phyloP scores from a whole-genome alignment of 2,329 filamentous ascomycete species.

The Talaromyces albobiverticillius region DNA sequence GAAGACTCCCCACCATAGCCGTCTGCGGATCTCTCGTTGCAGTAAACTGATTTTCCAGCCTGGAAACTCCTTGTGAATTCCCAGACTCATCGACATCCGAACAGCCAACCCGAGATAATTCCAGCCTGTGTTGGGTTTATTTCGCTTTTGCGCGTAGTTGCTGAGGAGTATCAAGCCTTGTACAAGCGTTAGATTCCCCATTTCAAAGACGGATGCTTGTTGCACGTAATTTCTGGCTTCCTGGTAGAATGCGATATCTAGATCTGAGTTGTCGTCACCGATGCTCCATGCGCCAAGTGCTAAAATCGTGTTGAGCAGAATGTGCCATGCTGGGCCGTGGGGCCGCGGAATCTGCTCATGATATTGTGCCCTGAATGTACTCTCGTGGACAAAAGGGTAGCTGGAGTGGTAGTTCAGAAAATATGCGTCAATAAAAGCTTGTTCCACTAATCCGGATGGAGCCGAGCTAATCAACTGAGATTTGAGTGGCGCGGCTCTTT shows the following conservation, averaged over 20 bases:
- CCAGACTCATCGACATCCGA: slow-evolving; percentile 50
- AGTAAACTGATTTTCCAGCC: slow-evolving; percentile 46
- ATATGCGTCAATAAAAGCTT: slow-evolving; percentile 45
- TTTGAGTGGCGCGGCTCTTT: slow-evolving; percentile 33
- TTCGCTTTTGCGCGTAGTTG: slow-evolving; percentile 51
- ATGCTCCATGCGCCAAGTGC: slow-evolving; percentile 47
- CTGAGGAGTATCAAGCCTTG: slow-evolving; percentile 48
- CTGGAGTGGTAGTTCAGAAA: slow-evolving; percentile 47
- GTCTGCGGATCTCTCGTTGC: slow-evolving; percentile 39
- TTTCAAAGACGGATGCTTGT: slow-evolving; percentile 46
- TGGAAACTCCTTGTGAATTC: slow-evolving; percentile 51
- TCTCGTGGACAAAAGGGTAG: slow-evolving; percentile 49
- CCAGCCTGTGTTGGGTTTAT: slow-evolving; percentile 52
- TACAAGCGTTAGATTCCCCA: slow-evolving; percentile 49
- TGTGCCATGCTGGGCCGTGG: slow-evolving; percentile 43
- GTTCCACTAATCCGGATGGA: slow-evolving; percentile 37
- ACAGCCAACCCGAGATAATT: slow-evolving; percentile 50
- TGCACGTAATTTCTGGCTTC: slow-evolving; percentile 47
- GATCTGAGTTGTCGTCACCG: slow-evolving; percentile 38
- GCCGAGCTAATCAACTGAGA: slow-evolving; percentile 37
- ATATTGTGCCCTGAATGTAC: slow-evolving; percentile 48
- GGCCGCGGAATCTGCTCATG: slow-evolving; percentile 43
- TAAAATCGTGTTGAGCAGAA: slow-evolving; percentile 45
- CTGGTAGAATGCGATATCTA: slow-evolving; percentile 46
- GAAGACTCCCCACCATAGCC: slow-evolving; percentile 44